Evolutionary conservation across 805 yeast species (phyloP), one percentile per base, ranked within the genome.

Genomic region (Deakozyma indianensis): DNA sequence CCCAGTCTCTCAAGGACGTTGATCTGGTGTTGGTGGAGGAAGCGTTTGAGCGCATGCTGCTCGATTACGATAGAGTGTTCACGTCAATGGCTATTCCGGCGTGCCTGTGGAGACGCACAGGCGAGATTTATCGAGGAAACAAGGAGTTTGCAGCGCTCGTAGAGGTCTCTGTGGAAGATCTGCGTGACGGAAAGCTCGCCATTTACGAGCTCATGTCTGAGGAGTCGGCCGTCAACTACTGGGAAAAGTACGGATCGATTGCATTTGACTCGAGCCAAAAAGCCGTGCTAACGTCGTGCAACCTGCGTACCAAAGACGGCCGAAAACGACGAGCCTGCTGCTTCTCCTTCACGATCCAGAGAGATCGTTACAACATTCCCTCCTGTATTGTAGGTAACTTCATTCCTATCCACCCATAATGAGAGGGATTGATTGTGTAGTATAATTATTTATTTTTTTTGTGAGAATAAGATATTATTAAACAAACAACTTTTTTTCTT

Each of bases 31-130:
- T 87, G 28, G 96, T 90, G 3, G 97, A 90, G 56, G 97, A 90
- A 62, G 81, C 82, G 46, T 90, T 90, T 58, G 97, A 90, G 64
- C 70, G 96, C 50, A 84, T 90, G 94, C 64, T 90, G 41, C 66
- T 90, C 44, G 95, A 90, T 54, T 87, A 90, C 57, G 97, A 90
- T 60, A 71, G 97, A 28, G 96, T 90, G 2, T 90, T 90, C 65
- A 87, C 96, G 0, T 82, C 95, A 3, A 87, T 90, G 95, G 95
- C 96, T 4, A 86, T 90, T 49, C 97, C 97, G 1, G 96, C 96
- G 1, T 90, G 97, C 64, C 69, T 90, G 23, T 90, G 97, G 96
- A 69, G 97, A 59, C 78, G 97, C 54, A 88, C 97, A 0, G 97
- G 97, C 1, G 97, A 90, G 53, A 90, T 90, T 2, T 90, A 85